Evolutionary conservation across 2,329 filamentous ascomycete genomes (phyloP), one percentile per base, ranked within the genome.

Genomic region (Dothistroma septosporum): DNA sequence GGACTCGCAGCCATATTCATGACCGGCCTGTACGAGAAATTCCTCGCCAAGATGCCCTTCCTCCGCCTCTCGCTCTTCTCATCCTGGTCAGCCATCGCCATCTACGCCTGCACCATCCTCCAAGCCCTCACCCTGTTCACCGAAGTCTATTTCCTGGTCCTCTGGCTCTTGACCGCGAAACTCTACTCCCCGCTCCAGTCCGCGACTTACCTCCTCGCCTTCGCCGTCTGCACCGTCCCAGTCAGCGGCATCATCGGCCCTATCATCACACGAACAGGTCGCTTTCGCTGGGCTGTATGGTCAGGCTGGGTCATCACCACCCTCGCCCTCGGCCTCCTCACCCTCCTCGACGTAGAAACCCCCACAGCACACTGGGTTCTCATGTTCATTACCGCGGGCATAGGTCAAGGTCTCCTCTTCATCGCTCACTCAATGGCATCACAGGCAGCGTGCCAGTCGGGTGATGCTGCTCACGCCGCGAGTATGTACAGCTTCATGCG

Each of bases 401-500:
- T 75, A 8, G 81, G 81, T 0, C 62, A 73, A 2, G 82, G 82
- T 1, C 62, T 82, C 1, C 61, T 78, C 5, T 70, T 81, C 21
- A 70, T 76, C 1, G 71, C 74, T 0, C 69, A 78, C 6, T 74
- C 80, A 1, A 78, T 80, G 0, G 77, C 80, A 0, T 72, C 80
- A 16, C 75, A 78, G 65, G 80, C 78, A 0, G 64, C 63, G 8
- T 65, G 61, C 32, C 53, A 58, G 19, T 57, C 63, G 9, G 61
- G 62, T 1, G 76, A 81, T 55, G 68, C 70, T 0, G 75, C 76
- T 1, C 58, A 73, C 1, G 75, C 76, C 0, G 77, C 77, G 2
- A 74, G 70, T 1, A 76, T 77, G 48, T 81, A 76, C 73, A 68
- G 73, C 0, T 84, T 83, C 60, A 68, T 80, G 59, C 76, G 80